phyloP scores from a whole-genome alignment of 2,329 filamentous ascomycete genomes.

The Atkinsonella hypoxylon region DNA sequence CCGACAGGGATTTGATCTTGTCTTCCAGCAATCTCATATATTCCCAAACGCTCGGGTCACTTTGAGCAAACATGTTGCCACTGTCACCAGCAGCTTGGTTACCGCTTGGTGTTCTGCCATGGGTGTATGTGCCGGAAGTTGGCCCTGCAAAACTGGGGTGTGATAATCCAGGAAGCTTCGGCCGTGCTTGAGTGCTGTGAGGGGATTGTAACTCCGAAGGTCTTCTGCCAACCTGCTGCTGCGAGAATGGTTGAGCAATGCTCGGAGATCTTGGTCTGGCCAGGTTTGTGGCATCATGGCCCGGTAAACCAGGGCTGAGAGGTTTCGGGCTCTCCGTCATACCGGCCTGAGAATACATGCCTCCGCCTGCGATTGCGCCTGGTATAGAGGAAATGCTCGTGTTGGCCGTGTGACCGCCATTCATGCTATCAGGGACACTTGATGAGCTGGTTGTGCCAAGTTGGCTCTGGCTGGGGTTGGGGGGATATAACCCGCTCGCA shows the following conservation, averaged over 20 bases:
- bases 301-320: conserved; percentile 51
- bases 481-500: conserved; percentile 48
- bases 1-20: conserved; percentile 24
- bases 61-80: conserved; percentile 53
- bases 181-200: conserved; percentile 30
- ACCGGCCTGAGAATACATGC: conserved; percentile 57
- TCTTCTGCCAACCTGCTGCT: conserved; percentile 45
- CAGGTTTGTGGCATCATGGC: conserved; percentile 39
- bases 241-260: conserved; percentile 51
- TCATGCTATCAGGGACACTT: conserved; percentile 31
- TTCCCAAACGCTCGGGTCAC: conserved; percentile 53
- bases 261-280: conserved; percentile 53
- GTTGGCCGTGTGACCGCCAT: conserved; percentile 32
- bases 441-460: conserved; percentile 39
- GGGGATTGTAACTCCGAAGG: conserved; percentile 43
- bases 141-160: conserved; percentile 24
- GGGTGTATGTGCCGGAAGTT: conserved; percentile 18
- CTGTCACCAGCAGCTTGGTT: conserved; percentile 44
- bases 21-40: conserved; percentile 63
- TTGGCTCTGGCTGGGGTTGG: conserved; percentile 43
- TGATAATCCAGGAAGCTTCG: conserved; percentile 25
- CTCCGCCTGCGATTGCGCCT: conserved; percentile 33
- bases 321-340: conserved; percentile 86
- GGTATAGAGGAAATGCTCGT: conserved; percentile 38
- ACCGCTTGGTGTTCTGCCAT: conserved; percentile 32